Base-by-base conservation (phyloP, 2,329 filamentous ascomycete species). In the Chlorencoelia australis region DNA sequence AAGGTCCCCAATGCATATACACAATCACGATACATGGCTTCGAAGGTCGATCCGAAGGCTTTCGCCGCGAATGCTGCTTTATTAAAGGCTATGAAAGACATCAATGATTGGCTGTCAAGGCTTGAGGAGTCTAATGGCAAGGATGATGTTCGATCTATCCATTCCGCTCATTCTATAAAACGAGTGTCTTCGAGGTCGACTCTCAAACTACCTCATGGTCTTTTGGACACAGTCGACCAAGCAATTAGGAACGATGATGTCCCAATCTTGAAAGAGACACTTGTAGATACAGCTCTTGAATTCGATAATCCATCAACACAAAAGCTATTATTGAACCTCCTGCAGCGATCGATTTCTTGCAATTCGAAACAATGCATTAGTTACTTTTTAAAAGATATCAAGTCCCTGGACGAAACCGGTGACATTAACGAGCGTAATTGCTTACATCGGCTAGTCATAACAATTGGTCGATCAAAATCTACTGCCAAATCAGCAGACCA, bases 351-450 rank as follows among this genome's bases (percentile, higher is more conserved):
- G 1, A 84, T 91, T 39, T 79, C 82, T 3, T 72, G 71, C 39
- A 74, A 75, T 33, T 75, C 83, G 0, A 79, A 72, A 50, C 60
- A 66, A 16, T 87, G 77, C 52, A 82, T 95, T 33, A 64, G 71
- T n/a, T 72, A 71, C 40, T 68, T 96, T 1, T 59, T 98, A 2
- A 62, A 66, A 8, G 71, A 77, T 27, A 69, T 91, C 34, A 71
- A 76, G 29, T 78, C 73, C 1, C 68, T 96, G 2, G 79, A 94
- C 33, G 88, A 94, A 54, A 74, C 82, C 2, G 84, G 94, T 48
- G 91, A 96, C 54, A 86, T 98, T 55, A 94, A 96, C 60, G 79
- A 82, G 51, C 80, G 91, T 9, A 98, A 95, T 56, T 91, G 86
- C 56, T 75, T 98, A 32, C 91, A 98, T 57, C 79, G 91, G 7